Base-by-base conservation (phyloP, 352 stramenopile genomes). In the Phytophthora pini region DNA sequence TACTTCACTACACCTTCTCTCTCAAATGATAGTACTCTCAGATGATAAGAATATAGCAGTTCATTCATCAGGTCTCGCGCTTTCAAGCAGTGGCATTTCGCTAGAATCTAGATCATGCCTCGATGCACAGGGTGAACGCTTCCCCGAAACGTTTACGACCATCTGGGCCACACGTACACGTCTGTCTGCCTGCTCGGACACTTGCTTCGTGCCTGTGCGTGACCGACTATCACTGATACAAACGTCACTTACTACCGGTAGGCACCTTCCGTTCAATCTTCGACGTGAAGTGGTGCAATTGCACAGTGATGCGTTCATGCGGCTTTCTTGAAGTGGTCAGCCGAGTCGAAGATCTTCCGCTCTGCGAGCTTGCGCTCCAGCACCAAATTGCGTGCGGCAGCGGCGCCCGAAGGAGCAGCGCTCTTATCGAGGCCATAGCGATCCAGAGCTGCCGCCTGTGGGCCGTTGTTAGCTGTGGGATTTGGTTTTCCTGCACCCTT, bases 281-380 rank as follows among this genome's bases (percentile, higher is more conserved):
- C 31, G 5, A 31, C 38, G 31, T 26, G 44, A 38, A 20, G 24
- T 53, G 13, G 50, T 26, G 40, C 40, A 20, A 41, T 17, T 48
- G 39, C 50, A 43, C 1, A 13, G 4, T 10, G 1, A 4, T 32
- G 36, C n/a, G 9, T 55, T 77, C 64, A 77, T 29, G 78, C 71
- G 0, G 74, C 74, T 27, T 88, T 64, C 55, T 90, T 89, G 59
- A 87, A 94, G 56, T 93, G 79, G 57, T 93, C 87, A 8, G 76
- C 83, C 61, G 85, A 93, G 65, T 93, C 85, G 50, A 95, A 93
- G 11, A 77, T 77, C 57, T 92, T 92, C 4, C 82, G 74, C 59
- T 95, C 83, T 1, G 79, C 66, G 2, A 95, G 58, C 38, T 88
- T 89, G 38, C 79, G 79, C 51, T 87, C 82, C 22, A 93, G 55